Conservation (phyloP, 164 flowering plant genomes). For the Vitis rupestris region DNA sequence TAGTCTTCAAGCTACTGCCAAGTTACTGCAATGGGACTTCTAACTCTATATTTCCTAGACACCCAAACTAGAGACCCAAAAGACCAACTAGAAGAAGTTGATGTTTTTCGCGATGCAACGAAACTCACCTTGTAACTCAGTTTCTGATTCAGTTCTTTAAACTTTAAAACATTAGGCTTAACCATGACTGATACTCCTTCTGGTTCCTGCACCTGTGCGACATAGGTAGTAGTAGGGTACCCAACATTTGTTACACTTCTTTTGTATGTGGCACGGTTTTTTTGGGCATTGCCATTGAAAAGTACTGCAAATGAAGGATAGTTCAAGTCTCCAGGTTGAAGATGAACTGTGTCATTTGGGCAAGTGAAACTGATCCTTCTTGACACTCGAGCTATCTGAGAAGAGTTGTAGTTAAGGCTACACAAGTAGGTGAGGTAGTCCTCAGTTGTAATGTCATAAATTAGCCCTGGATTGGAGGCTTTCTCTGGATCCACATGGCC, state of each 20-base stretch:
- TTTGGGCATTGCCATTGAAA: slow-evolving; percentile 19
- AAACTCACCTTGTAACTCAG: slow-evolving; percentile 53
- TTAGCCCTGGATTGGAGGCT: slow-evolving; percentile 64
- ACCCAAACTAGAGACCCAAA: slow-evolving; percentile 61
- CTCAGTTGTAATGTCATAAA: slow-evolving; percentile 48
- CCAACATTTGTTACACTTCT: slow-evolving; percentile 77
- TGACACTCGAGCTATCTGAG: slow-evolving; percentile 41
- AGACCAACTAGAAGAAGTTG: slow-evolving; percentile 13
- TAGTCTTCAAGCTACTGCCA: slow-evolving; percentile 19
- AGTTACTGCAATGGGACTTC: slow-evolving; percentile 65
- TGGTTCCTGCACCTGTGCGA: slow-evolving; percentile 31
- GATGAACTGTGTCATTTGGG: slow-evolving; percentile 9
- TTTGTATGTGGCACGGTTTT: slow-evolving; percentile 21
- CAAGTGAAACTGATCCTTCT: slow-evolving; percentile 32
- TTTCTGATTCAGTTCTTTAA: slow-evolving; percentile 37
- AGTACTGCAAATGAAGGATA: slow-evolving; percentile 68
- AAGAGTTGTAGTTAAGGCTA: slow-evolving; percentile 46
- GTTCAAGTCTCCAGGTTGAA: slow-evolving; percentile 52
- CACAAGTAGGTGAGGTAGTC: slow-evolving; percentile 62
- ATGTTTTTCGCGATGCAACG: slow-evolving; percentile 6
- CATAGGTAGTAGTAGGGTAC: slow-evolving; percentile 25
- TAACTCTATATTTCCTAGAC: slow-evolving; percentile 36
- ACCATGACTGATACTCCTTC: slow-evolving; percentile 43
- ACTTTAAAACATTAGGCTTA: slow-evolving; percentile 36
- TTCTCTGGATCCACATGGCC: slow-evolving; percentile 68